Evolutionary conservation across 192 early-diverging fungal species (phyloP).

Genomic region (Ambispora gerdemannii): DNA sequence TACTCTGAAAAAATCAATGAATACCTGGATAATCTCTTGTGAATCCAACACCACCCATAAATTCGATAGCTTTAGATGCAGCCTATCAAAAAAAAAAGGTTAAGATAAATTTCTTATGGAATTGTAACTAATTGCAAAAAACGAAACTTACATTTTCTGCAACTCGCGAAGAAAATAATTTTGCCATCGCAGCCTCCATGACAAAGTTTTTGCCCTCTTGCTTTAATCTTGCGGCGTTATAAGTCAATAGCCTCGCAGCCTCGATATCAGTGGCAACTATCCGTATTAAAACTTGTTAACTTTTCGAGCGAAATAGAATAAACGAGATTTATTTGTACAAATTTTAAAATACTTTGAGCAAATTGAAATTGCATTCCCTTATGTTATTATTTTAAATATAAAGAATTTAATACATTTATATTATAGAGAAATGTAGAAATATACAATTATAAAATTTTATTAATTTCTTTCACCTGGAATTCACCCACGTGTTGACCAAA

Average conservation of each 20-base stretch:
- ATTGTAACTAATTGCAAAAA: neutral
- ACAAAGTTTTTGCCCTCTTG: conserved; percentile 87
- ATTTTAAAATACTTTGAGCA: conserved; percentile 50
- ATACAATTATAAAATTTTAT: neutral
- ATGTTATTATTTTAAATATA: no score
- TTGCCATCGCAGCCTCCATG: conserved; percentile 98
- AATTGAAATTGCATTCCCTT: conserved; percentile 61
- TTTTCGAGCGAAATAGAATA: no score
- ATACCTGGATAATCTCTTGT: conserved; percentile 74
- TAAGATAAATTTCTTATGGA: neutral
- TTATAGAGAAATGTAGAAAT: neutral
- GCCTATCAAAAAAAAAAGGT: conserved; percentile 39
- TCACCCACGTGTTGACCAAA: conserved; percentile 79
- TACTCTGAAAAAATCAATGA: neutral
- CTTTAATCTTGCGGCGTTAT: conserved; percentile 95
- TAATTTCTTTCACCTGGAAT: conserved; percentile 64
- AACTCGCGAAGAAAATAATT: conserved; percentile 92
- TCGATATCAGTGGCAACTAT: conserved; percentile 88
- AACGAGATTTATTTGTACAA: no score
- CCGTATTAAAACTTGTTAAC: neutral
- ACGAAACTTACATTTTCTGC: conserved; percentile 60
- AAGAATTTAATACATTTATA: neutral
- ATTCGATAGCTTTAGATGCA: conserved; percentile 89
- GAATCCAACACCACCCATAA: conserved; percentile 98
- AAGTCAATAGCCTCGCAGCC: conserved; percentile 92